Conservation (phyloP, 495 filamentous ascomycete species). For the Neurospora sp. region DNA sequence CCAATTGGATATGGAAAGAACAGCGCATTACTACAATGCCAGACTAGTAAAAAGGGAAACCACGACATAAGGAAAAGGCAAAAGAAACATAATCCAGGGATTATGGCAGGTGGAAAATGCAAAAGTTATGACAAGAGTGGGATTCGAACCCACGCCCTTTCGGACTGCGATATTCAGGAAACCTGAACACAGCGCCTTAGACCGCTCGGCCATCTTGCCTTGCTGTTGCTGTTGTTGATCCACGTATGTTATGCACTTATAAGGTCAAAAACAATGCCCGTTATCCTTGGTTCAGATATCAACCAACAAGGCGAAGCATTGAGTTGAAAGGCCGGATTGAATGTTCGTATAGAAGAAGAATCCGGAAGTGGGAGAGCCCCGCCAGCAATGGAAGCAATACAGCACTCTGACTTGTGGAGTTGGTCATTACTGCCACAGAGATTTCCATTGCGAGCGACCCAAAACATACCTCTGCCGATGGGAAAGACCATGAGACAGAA, state of each 20-base stretch:
- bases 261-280: too few species aligned
- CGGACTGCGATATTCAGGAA: not conserved
- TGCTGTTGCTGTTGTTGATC: not conserved
- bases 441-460: too few species aligned
- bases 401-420: too few species aligned
- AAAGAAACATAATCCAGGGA: not conserved
- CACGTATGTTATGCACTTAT: too few species aligned
- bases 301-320: not conserved
- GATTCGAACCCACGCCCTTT: constrained; percentile 12
- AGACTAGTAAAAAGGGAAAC: not conserved
- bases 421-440: too few species aligned
- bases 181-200: constrained; percentile 14
- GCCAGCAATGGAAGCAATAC: too few species aligned
- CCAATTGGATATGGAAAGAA: not conserved
- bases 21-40: not conserved
- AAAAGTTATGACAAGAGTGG: constrained; percentile 5
- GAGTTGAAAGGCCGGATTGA: too few species aligned
- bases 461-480: too few species aligned
- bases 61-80: not conserved
- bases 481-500: not conserved
- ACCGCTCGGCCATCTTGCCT: constrained; percentile 16
- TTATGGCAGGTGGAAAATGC: not conserved
- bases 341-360: too few species aligned
- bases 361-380: too few species aligned
- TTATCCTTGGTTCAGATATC: not conserved